These are phyloP conservation scores for Solanum habrochaites DNA, from an alignment of 257 asterid species.

Conservation along the genomic window DNA sequence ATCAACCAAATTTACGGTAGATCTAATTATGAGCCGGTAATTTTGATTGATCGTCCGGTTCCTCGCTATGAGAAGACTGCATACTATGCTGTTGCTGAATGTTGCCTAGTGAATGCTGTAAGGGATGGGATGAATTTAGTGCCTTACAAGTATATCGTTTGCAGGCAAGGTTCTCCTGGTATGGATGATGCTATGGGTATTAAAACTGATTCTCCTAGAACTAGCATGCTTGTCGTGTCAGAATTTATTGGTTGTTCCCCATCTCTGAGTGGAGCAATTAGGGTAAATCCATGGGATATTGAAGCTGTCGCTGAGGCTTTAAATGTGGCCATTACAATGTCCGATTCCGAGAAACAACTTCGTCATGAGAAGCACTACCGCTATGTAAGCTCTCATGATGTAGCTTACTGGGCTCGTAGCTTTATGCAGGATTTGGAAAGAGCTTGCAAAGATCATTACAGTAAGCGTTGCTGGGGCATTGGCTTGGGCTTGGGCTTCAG, in stretches of 20 bases:
- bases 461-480: constrained; percentile 83
- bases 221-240: constrained; percentile 83
- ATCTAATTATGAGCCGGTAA: constrained; percentile 50
- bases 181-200: constrained; percentile 38
- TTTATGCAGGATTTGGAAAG: constrained; percentile 79
- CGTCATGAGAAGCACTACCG: constrained; percentile 89
- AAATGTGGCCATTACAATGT: constrained; percentile 43
- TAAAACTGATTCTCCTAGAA: constrained; percentile 34
- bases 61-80: constrained; percentile 80
- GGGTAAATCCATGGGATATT: constrained; percentile 93
- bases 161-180: constrained; percentile 69
- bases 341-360: constrained; percentile 59
- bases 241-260: constrained; percentile 95
- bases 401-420: constrained; percentile 89
- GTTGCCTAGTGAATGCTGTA: constrained; percentile 89
- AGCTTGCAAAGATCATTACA: constrained; percentile 73
- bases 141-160: constrained; percentile 73
- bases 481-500: constrained; percentile 81
- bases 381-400: constrained; percentile 77
- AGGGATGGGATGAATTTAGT: constrained; percentile 97
- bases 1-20: constrained; percentile 49
- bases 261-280: constrained; percentile 79
- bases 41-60: constrained; percentile 65
- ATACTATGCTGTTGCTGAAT: constrained; percentile 79
- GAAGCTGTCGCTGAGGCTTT: constrained; percentile 88